Conservation (phyloP, 2,329 filamentous ascomycete species). For the Fusarium irregulare region DNA sequence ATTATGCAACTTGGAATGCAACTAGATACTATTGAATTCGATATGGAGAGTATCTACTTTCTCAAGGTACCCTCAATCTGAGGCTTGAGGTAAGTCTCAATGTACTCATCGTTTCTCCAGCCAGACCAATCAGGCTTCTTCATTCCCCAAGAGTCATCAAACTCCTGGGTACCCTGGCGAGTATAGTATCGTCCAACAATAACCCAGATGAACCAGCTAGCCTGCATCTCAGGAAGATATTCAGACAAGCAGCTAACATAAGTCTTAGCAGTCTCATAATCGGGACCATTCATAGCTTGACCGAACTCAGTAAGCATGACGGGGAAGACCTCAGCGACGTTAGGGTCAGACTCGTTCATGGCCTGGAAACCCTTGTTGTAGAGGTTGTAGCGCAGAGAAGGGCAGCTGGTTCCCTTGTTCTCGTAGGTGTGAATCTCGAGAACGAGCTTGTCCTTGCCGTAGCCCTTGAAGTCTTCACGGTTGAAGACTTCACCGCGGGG, state of each 20-base stretch:
- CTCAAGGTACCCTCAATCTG: constrained; percentile 18
- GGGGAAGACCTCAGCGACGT: constrained; percentile 51
- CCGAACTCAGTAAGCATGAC: constrained; percentile 66
- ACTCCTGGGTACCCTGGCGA: constrained; percentile 63
- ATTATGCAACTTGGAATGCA: no score
- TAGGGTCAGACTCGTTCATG: constrained; percentile 53
- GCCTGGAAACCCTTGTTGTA: constrained; percentile 65
- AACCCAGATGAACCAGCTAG: constrained; percentile 69
- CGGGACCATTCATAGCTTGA: constrained; percentile 60
- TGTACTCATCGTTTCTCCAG: constrained; percentile 60
- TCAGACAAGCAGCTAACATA: constrained; percentile 64
- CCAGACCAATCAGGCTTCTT: constrained; percentile 65
- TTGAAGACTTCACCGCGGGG: constrained; percentile 59
- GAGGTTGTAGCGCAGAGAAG: constrained; percentile 58
- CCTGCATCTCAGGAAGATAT: constrained; percentile 60
- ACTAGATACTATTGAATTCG: not conserved
- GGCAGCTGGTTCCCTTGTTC: constrained; percentile 61
- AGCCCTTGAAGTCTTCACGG: constrained; percentile 59
- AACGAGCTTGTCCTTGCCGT: constrained; percentile 63
- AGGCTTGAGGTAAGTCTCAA: constrained; percentile 45
- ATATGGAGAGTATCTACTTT: not conserved
- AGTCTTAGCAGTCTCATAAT: constrained; percentile 54
- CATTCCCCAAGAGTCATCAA: constrained; percentile 68
- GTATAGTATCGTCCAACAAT: constrained; percentile 69
- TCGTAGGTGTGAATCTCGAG: constrained; percentile 72